These are phyloP conservation scores for Cyclanthera cordifolia DNA, from an alignment of 306 rosid species.

Conservation along the genomic window DNA sequence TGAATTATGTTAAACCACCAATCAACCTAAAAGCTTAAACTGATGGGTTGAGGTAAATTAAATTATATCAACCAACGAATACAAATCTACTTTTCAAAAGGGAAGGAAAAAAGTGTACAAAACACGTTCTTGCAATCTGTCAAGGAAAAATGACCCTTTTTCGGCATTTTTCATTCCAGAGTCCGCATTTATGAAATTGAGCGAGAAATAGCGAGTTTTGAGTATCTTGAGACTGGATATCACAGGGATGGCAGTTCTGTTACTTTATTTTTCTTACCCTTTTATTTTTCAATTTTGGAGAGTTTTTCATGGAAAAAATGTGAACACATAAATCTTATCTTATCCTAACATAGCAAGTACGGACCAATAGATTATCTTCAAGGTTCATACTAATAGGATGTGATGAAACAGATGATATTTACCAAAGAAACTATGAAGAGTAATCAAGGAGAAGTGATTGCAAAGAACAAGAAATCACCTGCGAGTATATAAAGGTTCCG, in stretches of 20 bases:
- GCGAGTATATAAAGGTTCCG: slow-evolving; percentile 93
- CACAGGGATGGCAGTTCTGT: not conserved
- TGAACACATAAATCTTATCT: slow-evolving; percentile 12
- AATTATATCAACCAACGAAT: no score
- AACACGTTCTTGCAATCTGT: no score
- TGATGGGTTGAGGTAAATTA: no score
- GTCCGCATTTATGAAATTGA: not conserved
- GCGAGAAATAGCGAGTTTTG: not conserved
- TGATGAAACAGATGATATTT: not conserved
- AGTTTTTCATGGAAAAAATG: not conserved
- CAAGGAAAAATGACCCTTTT: no score
- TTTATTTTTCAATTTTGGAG: no score
- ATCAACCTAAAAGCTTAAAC: no score
- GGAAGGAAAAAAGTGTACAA: no score
- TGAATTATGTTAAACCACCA: no score
- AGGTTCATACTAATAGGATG: not conserved
- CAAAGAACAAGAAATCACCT: slow-evolving; percentile 35
- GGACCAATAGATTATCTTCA: slow-evolving; percentile 11
- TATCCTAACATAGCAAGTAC: not conserved
- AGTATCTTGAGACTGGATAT: not conserved
- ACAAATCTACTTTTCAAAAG: not conserved
- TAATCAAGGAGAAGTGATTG: not conserved
- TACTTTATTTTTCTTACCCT: not conserved
- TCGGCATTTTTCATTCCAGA: no score
- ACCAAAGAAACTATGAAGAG: not conserved